phyloP scores from a whole-genome alignment of 805 yeast genomes.

The Candida vaughaniae region DNA sequence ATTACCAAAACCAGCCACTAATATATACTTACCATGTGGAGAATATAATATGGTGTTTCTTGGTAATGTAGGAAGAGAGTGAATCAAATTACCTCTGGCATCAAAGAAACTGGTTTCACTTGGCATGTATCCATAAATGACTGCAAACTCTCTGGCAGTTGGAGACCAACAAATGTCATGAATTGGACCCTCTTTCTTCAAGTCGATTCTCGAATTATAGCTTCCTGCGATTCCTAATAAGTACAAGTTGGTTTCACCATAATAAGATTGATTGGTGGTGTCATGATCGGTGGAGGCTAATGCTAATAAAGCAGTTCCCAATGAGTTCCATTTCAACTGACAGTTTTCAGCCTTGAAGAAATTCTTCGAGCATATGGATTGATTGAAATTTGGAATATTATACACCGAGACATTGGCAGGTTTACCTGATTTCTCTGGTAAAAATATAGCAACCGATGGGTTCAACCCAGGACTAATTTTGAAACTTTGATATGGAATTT shows the following conservation, averaged over 20 bases:
- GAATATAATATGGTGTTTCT: slow-evolving; percentile 89
- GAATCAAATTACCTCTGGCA: slow-evolving; percentile 84
- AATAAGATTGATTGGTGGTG: slow-evolving; percentile 87
- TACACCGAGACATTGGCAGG: slow-evolving; percentile 89
- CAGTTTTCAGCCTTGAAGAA: slow-evolving; percentile 96
- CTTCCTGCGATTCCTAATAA: slow-evolving; percentile 89
- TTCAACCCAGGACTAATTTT: slow-evolving; percentile 82
- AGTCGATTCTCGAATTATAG: slow-evolving; percentile 81
- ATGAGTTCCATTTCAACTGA: slow-evolving; percentile 85
- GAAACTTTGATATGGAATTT: slow-evolving; percentile 54
- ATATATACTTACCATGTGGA: slow-evolving; percentile 87
- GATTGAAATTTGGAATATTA: slow-evolving; percentile 70
- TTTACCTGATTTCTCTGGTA: slow-evolving; percentile 81
- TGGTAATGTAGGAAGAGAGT: slow-evolving; percentile 80
- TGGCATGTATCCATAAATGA: slow-evolving; percentile 97
- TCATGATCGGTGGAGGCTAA: slow-evolving; percentile 96
- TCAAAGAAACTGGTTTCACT: slow-evolving; percentile 93
- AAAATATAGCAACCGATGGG: slow-evolving; percentile 86
- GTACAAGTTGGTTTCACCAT: slow-evolving; percentile 93
- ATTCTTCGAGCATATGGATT: slow-evolving; percentile 80
- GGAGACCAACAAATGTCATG: slow-evolving; percentile 99
- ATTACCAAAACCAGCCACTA: slow-evolving; percentile 97
- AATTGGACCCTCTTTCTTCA: slow-evolving; percentile 93
- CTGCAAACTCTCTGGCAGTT: slow-evolving; percentile 94
- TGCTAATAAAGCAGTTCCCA: slow-evolving; percentile 93